Base-by-base conservation (phyloP, 257 asterid genomes). In the Ehretia macrophylla region DNA sequence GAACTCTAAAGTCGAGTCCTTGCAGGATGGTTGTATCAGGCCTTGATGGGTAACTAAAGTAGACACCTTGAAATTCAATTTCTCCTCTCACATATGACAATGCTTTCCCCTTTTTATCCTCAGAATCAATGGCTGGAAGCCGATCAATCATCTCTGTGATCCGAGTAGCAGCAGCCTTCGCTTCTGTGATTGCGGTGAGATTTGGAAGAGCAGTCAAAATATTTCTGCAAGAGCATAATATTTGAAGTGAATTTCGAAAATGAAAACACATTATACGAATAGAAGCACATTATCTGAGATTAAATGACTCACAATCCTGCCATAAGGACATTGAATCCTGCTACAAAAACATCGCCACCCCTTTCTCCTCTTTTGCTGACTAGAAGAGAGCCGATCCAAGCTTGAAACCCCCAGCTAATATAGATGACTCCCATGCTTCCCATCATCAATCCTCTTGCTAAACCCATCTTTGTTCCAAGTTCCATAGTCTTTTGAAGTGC, bases 321-420 rank as follows among this genome's bases (percentile, higher is more conserved):
- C 96, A 88, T 85, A 63, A 85, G 90, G 37, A 53, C 81, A 83
- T 58, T 85, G 87, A 56, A 91, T 21, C 38, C 88, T 64, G 62
- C 98, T 86, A 2, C 95, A 95, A 17, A 87, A 91, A 45, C 78
- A 91, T 83, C 92, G 8, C 96, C 96, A 2, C 96, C 96, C 65
- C 76, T 88, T 69, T 88, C 96, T 12, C 72, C 70, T 8, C 60
- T 71, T 67, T 78, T 85, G 81, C 85, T 81, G 17, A 85, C 95
- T 37, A 88, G 77, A 63, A 83, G 58, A 1, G 96, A 88, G 19
- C 96, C 96, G 0, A 83, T 55, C 87, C 88, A 88, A 58, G 90
- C 92, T 71, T 88, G 96, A 55, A 88, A 81, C 14, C 76, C 96
- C 96, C 96, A 88, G 68, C 93, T 88, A 51, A 88, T 85, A 52